These are phyloP conservation scores for Trichophyton rubrum DNA, from an alignment of 2,329 filamentous ascomycete species.

Conservation along the genomic window DNA sequence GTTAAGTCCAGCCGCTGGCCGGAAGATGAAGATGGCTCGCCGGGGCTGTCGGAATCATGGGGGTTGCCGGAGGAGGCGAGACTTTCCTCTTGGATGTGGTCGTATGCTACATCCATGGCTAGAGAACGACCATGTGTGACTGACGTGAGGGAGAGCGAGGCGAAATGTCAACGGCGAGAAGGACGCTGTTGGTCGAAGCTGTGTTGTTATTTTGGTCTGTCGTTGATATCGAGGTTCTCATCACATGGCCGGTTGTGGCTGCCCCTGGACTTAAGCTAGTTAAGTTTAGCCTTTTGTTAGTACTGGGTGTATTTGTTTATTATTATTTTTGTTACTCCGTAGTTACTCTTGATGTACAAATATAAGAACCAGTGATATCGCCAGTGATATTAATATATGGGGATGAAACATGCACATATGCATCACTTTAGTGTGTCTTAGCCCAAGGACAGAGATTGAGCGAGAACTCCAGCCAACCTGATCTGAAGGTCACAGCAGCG, in stretches of 20 bases:
- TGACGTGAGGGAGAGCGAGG: neutral
- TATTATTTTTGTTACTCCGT: no score
- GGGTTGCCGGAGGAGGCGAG: slow-evolving; percentile 40
- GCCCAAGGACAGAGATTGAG: no score
- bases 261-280: neutral
- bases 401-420: no score
- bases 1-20: slow-evolving; percentile 48
- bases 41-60: slow-evolving; percentile 31
- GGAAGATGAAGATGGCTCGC: slow-evolving; percentile 30
- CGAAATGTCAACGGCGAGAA: neutral
- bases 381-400: no score
- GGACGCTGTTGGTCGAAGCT: neutral
- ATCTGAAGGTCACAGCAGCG: no score
- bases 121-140: neutral
- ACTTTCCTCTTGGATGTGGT: slow-evolving; percentile 82
- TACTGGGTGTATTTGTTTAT: no score
- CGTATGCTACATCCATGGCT: slow-evolving; percentile 88
- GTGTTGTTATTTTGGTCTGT: neutral
- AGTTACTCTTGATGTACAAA: no score
- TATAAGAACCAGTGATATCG: no score
- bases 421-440: no score
- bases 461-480: no score
- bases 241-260: neutral
- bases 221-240: neutral
- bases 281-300: no score